Evolutionary conservation across 495 filamentous ascomycete species (phyloP).

Genomic region (Trichoderma asperelloides): DNA sequence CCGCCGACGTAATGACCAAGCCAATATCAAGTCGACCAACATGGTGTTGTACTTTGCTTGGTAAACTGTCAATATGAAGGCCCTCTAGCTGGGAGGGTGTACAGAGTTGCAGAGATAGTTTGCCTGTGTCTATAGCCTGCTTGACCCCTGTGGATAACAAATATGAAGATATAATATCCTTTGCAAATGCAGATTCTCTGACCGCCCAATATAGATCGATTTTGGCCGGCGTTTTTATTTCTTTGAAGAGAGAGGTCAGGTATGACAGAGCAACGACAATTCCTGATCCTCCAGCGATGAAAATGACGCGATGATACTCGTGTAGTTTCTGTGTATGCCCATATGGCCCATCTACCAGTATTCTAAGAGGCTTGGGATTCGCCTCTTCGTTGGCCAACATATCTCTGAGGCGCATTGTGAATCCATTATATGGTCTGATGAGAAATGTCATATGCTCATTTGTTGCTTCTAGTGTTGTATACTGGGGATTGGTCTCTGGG

Average conservation of each 20-base stretch:
- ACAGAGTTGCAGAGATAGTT: constrained; percentile 4
- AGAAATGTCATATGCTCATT: constrained; percentile 15
- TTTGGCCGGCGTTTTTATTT: constrained; percentile 23
- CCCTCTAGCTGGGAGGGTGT: not conserved
- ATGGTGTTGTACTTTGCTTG: not conserved
- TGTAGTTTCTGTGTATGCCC: constrained; percentile 40
- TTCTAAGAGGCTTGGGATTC: constrained; percentile 13
- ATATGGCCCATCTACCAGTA: constrained; percentile 53
- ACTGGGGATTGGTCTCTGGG: not conserved
- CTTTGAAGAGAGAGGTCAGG: constrained; percentile 21
- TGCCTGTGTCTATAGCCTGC: not conserved
- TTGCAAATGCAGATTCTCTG: constrained; percentile 18
- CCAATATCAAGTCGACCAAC: constrained; percentile 8
- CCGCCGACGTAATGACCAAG: constrained; percentile 1
- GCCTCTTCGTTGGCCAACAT: constrained; percentile 12
- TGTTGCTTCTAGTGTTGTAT: not conserved
- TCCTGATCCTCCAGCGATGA: constrained; percentile 54
- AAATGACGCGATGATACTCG: constrained; percentile 41
- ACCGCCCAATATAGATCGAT: constrained; percentile 38
- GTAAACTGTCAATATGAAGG: not conserved
- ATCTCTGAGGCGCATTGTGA: constrained; percentile 37
- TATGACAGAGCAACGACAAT: constrained; percentile 48
- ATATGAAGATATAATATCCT: not conserved
- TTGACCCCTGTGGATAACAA: not conserved
- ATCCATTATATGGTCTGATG: constrained; percentile 35